These are phyloP conservation scores for Stephanodiscus triporus DNA, from an alignment of 108 stramenopile genomes.

Conservation along the genomic window DNA sequence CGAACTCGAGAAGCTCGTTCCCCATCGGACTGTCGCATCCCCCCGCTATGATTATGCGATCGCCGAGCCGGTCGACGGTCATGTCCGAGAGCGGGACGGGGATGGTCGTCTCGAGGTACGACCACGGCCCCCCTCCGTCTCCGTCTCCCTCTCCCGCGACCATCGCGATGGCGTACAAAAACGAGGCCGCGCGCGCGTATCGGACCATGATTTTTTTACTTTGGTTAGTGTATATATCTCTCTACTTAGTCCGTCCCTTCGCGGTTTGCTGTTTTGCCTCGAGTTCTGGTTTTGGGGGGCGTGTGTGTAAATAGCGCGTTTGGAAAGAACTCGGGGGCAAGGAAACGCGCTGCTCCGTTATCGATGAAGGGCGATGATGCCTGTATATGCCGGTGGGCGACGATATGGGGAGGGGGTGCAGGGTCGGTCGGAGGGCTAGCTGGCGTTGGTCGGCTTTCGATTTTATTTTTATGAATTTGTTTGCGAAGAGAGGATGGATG, in stretches of 20 bases:
- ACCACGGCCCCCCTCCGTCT: too few relatives aligned
- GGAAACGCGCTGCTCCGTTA: slow-evolving; percentile 19
- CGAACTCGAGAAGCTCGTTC: slow-evolving; percentile 26
- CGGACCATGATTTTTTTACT: slow-evolving; percentile 21
- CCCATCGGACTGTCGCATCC: slow-evolving; percentile 55
- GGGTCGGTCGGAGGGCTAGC: too few relatives aligned
- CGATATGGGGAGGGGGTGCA: too few relatives aligned
- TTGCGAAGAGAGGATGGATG: too few relatives aligned
- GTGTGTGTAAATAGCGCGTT: slow-evolving; percentile 9
- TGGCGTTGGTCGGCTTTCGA: too few relatives aligned
- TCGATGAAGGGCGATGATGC: slow-evolving; percentile 1
- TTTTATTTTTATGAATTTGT: too few relatives aligned
- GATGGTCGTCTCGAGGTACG: slow-evolving; percentile 15
- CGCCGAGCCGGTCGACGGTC: slow-evolving; percentile 5
- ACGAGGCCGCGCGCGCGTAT: slow-evolving; percentile 25
- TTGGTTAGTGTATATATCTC: background rate
- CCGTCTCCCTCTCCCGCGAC: too few relatives aligned
- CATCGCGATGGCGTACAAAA: too few relatives aligned
- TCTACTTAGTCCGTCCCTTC: too few relatives aligned
- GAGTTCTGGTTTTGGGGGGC: slow-evolving; percentile 17
- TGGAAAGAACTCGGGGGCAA: slow-evolving; percentile 22
- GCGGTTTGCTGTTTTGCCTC: too few relatives aligned
- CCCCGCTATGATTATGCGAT: slow-evolving; percentile 40
- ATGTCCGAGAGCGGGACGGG: slow-evolving; percentile 26
- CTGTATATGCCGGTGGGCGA: too few relatives aligned